Evolutionary conservation across 345 rosid species (phyloP), one percentile per base, ranked within the genome.

Genomic region (Noccaea bulbosa): DNA sequence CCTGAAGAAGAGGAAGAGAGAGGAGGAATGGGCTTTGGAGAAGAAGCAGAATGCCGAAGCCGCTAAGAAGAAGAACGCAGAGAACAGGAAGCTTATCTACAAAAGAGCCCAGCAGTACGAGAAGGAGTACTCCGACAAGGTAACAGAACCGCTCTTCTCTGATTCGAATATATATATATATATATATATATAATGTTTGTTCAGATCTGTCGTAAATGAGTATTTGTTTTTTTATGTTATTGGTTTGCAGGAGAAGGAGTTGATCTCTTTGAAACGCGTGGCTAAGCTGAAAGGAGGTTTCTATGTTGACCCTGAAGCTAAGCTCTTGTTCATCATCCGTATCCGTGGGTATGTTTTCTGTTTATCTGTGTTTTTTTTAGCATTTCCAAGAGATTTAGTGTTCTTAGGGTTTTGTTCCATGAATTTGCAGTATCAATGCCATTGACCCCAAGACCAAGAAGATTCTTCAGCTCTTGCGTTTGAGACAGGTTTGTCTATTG

Each of bases 231-330:
- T 0, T 39, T 20, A 1, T 20, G 2, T 0, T 22, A 0, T n/a
- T 0, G 5, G 8, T n/a, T 0, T 5, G 8, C 58, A 86, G 93
- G 92, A 91, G 58, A 84, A 70, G 66, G 88, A 90, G 70, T 63
- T 88, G 65, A 85, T 91, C 54, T 30, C 12, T 3, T 69, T 90
- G 87, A 93, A 91, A 79, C 83, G 97, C 0, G 93, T 88, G 78
- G 98, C 98, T 0, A 90, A 86, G 74, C 71, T 90, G 62, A 88
- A 90, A 56, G 97, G 98, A 5, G 94, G 92, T 2, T 93, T 91
- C 71, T 93, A 93, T 80, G 98, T 91, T 11, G 83, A 85, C 33
- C 97, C 98, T 14, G 97, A 93, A 75, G 91, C 97, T 9, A 93
- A 88, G 79, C 89, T 88, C 2, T 37, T 93, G 78, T 93, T 88